phyloP scores from a whole-genome alignment of 75 land plant genomes.

The Pinus taeda region DNA sequence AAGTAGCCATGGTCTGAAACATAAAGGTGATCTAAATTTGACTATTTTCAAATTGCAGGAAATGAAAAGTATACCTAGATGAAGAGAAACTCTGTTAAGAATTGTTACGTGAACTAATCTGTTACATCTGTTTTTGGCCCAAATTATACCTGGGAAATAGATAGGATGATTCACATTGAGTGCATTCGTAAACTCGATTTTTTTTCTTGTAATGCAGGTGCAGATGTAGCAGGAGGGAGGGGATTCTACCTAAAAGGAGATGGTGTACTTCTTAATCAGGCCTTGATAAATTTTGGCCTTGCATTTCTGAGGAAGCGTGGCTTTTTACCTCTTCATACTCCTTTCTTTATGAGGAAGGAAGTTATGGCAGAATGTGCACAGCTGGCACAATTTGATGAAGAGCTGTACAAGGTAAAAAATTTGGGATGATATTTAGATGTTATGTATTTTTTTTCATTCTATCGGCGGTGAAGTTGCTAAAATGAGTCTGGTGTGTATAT shows the following conservation, averaged over 20 bases:
- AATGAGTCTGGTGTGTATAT: background rate
- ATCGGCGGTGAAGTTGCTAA: background rate
- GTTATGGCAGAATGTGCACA: slow-evolving; percentile 97
- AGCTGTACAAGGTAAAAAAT: slow-evolving; percentile 88
- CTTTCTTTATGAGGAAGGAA: slow-evolving; percentile 96
- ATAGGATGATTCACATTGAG: no score
- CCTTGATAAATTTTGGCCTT: slow-evolving; percentile 86
- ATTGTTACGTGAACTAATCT: no score
- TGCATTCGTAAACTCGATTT: no score
- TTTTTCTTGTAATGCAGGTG: slow-evolving; percentile 37
- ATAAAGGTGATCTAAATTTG: no score
- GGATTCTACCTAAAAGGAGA: slow-evolving; percentile 84
- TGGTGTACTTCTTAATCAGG: slow-evolving; percentile 85
- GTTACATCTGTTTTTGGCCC: no score
- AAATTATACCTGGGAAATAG: no score
- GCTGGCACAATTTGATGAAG: slow-evolving; percentile 93
- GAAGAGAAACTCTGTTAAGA: no score
- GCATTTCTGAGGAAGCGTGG: slow-evolving; percentile 64
- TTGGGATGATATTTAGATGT: background rate
- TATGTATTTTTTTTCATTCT: background rate
- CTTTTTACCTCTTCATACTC: slow-evolving; percentile 68
- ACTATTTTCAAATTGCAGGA: no score
- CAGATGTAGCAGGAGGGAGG: slow-evolving; percentile 90
- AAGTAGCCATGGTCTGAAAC: no score
- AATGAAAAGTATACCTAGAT: no score